A percentile compares a stretch with the other conserved stretches of the same genome.
These are phyloP conservation scores for Phaeophleospora eucalypticola DNA, from an alignment of 2,329 filamentous ascomycete genomes.

Conservation along the genomic window DNA sequence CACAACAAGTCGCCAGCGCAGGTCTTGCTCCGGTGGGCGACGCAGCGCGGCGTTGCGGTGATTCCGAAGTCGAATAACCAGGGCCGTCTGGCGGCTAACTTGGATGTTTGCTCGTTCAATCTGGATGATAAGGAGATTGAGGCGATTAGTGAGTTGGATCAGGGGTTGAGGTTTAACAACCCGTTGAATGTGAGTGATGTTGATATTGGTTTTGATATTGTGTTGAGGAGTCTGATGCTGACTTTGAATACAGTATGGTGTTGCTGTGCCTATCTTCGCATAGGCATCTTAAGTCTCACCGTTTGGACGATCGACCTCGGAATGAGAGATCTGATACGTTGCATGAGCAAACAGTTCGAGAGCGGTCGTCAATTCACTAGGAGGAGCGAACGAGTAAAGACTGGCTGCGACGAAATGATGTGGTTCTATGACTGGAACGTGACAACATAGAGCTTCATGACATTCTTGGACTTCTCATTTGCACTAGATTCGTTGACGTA, in stretches of 20 bases:
- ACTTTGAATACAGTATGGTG: constrained; percentile 11
- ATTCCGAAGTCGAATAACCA: constrained; percentile 72
- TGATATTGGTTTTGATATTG: constrained; percentile 1
- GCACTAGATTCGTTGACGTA: no score
- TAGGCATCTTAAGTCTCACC: no score
- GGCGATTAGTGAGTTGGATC: constrained; percentile 61
- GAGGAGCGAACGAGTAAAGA: no score
- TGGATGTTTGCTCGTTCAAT: constrained; percentile 64
- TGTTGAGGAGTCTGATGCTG: constrained; percentile 24
- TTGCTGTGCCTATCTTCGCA: constrained; percentile 10
- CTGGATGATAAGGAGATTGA: constrained; percentile 63
- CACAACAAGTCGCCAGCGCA: constrained; percentile 71
- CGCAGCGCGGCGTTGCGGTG: constrained; percentile 73
- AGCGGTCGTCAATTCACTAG: no score
- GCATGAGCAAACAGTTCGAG: no score
- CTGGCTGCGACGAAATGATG: no score
- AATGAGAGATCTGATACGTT: no score
- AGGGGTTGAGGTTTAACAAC: constrained; percentile 70
- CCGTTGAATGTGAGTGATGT: constrained; percentile 62
- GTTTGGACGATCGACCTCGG: no score
- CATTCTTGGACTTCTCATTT: no score
- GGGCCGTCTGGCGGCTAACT: constrained; percentile 58
- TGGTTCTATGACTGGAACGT: no score
- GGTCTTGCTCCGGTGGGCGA: constrained; percentile 81
- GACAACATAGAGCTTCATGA: no score